Conservation (phyloP, 305 asterid genomes). For the Fraxinus sp. region DNA sequence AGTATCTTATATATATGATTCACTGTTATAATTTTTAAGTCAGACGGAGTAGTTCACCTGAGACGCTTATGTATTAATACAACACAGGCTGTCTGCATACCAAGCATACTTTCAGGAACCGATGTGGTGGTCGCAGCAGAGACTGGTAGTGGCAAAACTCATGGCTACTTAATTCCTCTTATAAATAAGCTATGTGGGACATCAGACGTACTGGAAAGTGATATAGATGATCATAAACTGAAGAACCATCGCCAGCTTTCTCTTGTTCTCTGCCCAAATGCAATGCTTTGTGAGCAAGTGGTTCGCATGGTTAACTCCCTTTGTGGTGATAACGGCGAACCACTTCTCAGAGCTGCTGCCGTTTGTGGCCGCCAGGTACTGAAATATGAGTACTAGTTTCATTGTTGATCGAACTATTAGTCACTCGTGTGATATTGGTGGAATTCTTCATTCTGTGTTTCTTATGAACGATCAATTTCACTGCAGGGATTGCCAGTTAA, state of each 20-base stretch:
- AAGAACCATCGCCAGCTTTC: constrained; percentile 42
- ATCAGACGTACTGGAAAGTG: constrained; percentile 33
- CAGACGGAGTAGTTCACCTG: constrained; percentile 10
- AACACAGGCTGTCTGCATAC: constrained; percentile 81
- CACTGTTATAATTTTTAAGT: neutral
- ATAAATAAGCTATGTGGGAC: constrained; percentile 55
- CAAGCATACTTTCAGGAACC: constrained; percentile 68
- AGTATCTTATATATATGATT: constrained; percentile 7
- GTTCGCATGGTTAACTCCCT: constrained; percentile 83
- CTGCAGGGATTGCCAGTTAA: constrained; percentile 75
- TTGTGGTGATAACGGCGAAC: constrained; percentile 47
- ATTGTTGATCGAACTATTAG: neutral
- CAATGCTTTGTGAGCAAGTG: constrained; percentile 95
- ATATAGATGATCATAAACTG: constrained; percentile 28
- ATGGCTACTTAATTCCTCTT: constrained; percentile 87
- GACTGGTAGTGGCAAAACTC: constrained; percentile 95
- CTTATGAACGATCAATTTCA: constrained; percentile 23
- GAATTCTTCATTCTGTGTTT: constrained; percentile 3
- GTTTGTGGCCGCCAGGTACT: constrained; percentile 87
- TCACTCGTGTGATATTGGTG: neutral
- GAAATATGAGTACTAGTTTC: neutral
- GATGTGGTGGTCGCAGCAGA: constrained; percentile 94
- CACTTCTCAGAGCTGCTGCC: constrained; percentile 66
- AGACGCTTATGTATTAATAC: constrained; percentile 29
- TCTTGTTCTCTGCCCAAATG: constrained; percentile 93